Conservation (phyloP, 495 filamentous ascomycete genomes). For the Chaetomium tenue region DNA sequence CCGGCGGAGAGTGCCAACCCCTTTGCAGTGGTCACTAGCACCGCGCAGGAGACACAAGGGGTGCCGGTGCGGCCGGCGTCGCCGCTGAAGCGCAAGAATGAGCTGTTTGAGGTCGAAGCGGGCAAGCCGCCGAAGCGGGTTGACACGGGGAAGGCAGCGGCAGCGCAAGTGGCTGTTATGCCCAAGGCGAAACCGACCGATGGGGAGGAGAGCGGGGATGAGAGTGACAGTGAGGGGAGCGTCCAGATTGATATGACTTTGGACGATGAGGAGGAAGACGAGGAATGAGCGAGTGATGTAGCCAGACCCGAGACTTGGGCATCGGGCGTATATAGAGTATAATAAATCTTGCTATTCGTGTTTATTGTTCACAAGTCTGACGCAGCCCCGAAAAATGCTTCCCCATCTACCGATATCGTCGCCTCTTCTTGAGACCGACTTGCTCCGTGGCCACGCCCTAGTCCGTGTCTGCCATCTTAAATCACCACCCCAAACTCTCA, state of each 20-base stretch:
- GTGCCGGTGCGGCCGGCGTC: constrained; percentile 16
- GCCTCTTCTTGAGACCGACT: background rate
- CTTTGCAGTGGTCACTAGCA: constrained; percentile 17
- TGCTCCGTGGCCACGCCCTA: background rate
- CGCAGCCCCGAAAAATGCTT: background rate
- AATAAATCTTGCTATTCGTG: constrained; percentile 3
- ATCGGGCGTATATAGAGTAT: background rate
- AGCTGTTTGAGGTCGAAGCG: constrained; percentile 24
- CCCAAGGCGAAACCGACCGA: constrained; percentile 11
- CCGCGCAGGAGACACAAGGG: constrained; percentile 2
- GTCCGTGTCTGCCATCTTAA: background rate
- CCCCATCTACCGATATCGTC: background rate
- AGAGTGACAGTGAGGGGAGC: constrained; percentile 34
- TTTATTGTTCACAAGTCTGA: background rate
- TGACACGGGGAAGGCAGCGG: constrained; percentile 10
- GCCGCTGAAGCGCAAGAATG: constrained; percentile 48
- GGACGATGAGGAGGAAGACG: constrained; percentile 31
- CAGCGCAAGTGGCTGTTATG: constrained; percentile 19
- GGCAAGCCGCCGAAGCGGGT: constrained; percentile 18
- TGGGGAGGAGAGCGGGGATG: constrained; percentile 22
- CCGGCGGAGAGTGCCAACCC: constrained; percentile 18
- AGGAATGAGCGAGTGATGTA: constrained; percentile 23
- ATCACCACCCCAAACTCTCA: constrained; percentile 9
- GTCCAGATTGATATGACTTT: constrained; percentile 35
- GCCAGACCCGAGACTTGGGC: too few relatives aligned